Conservation (phyloP, 2,329 filamentous ascomycete species). For the Cladosporium cucumerinum region DNA sequence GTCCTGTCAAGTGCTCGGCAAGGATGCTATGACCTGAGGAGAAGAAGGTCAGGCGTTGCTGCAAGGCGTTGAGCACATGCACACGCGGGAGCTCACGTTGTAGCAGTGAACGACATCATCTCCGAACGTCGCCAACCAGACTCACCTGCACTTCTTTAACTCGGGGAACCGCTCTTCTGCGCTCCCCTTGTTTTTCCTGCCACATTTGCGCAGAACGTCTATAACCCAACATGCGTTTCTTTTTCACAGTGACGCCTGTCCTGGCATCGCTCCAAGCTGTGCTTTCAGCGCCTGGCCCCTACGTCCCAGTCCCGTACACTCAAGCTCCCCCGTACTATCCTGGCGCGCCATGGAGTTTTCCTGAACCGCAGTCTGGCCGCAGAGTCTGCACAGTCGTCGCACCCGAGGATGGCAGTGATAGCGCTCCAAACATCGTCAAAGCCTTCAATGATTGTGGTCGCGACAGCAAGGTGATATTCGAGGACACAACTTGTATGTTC, state of each 20-base stretch:
- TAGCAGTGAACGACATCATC: background rate
- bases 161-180: background rate
- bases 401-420: slow-evolving; percentile 35
- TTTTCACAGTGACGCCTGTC: background rate
- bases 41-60: slow-evolving; percentile 3
- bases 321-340: slow-evolving; percentile 14
- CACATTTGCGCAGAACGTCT: background rate
- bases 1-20: background rate
- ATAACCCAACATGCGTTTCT: background rate
- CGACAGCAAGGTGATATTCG: slow-evolving; percentile 51
- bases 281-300: background rate
- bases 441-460: slow-evolving; percentile 51
- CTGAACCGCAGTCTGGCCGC: background rate
- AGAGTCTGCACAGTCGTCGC: slow-evolving; percentile 8
- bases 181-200: background rate
- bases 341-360: slow-evolving; percentile 13
- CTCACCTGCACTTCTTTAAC: background rate
- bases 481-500: slow-evolving; percentile 44
- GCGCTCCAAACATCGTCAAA: slow-evolving; percentile 51
- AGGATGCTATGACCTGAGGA: background rate
- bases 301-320: slow-evolving; percentile 9
- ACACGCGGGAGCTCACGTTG: slow-evolving; percentile 5
- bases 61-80: slow-evolving; percentile 10
- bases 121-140: background rate
- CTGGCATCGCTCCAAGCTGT: slow-evolving; percentile 1